Evolutionary conservation across 148 eudicot genomes (phyloP), one percentile per base, ranked within the genome.

Genomic region (Rhododendron ovatum): DNA sequence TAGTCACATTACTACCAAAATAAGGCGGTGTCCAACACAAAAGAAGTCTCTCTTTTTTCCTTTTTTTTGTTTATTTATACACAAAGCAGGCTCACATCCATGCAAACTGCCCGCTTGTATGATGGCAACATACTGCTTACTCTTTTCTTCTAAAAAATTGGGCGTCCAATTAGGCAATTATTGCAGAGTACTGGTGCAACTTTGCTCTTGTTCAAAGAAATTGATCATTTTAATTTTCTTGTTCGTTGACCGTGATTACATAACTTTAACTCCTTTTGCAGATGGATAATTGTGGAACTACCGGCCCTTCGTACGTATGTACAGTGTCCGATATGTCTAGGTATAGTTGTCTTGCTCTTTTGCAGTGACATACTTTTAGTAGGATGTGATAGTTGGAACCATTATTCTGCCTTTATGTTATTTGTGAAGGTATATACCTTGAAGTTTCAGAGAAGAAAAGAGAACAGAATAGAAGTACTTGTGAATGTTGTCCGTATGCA

Each of bases 321-420:
- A 37, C 92, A 89, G 59, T 90, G 92, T 77, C 89, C 93, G 18
- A 91, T 91, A 45, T 92, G 91, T 86, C 89, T 92, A 69, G 92
- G 92, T 91, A 88, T 63, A 39, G 82, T 28, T 47, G 47, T n/a
- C 45, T 9, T 37, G 50, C 75, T 59, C 13, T 37, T 69, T 45
- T 82, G 57, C 35, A n/a, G 43, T 82, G 37, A 11, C 37, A 57
- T 67, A 4, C 37, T 39, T 86, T 5, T 39, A 51, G 24, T 86
- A 67, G 67, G 67, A 78, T 71, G 26, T 47, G 74, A 30, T 71
- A 74, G 26, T 84, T 78, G 57, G 43, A 61, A 65, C 33, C 50
- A 1, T 15, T 79, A 47, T 47, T n/a, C 35, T 13, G 41, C 71
- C 33, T n/a, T 78, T 33, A 17, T 43, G 33, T 28, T 57, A 28